Evolutionary conservation across 805 yeast genomes (phyloP).

Genomic region (Spathaspora boniae): DNA sequence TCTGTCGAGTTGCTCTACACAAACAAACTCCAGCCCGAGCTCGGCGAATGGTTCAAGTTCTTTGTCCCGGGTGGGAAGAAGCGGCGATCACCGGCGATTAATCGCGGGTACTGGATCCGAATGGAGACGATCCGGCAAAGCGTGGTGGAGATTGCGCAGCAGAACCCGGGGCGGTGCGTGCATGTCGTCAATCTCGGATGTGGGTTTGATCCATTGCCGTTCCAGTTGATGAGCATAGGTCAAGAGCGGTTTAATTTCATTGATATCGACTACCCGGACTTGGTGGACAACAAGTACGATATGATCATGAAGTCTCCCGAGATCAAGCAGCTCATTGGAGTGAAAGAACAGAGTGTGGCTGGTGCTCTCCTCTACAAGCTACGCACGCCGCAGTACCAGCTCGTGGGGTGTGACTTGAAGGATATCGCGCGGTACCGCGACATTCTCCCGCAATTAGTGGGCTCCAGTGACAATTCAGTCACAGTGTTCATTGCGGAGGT

Average conservation of each 20-base stretch:
- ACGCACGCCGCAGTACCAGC: constrained; percentile 44
- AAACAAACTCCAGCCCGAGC: constrained; percentile 27
- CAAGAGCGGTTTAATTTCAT: constrained; percentile 45
- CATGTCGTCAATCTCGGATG: constrained; percentile 70
- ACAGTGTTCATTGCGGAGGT: constrained; percentile 77
- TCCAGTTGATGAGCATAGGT: constrained; percentile 32
- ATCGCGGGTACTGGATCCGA: constrained; percentile 80
- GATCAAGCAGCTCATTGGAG: constrained; percentile 44
- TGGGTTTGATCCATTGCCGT: constrained; percentile 55
- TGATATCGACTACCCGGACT: constrained; percentile 75
- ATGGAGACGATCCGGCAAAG: constrained; percentile 63
- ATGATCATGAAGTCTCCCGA: constrained; percentile 50
- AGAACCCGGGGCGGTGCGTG: constrained; percentile 17
- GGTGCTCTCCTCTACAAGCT: constrained; percentile 9
- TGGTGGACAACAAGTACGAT: constrained; percentile 51
- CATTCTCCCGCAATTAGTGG: constrained; percentile 21
- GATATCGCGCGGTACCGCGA: constrained; percentile 35
- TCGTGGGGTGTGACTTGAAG: constrained; percentile 68
- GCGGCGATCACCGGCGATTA: constrained; percentile 75
- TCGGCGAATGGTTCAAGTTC: constrained; percentile 52
- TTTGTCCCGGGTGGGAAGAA: constrained; percentile 60
- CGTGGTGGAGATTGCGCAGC: constrained; percentile 43
- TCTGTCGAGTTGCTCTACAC: constrained; percentile 68
- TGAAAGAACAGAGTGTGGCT: constrained; percentile 11
- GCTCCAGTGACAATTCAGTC: constrained; percentile 22